Evolutionary conservation across 2,329 filamentous ascomycete genomes (phyloP), one percentile per base, ranked within the genome.

Genomic region (Coniochaeta sp.): DNA sequence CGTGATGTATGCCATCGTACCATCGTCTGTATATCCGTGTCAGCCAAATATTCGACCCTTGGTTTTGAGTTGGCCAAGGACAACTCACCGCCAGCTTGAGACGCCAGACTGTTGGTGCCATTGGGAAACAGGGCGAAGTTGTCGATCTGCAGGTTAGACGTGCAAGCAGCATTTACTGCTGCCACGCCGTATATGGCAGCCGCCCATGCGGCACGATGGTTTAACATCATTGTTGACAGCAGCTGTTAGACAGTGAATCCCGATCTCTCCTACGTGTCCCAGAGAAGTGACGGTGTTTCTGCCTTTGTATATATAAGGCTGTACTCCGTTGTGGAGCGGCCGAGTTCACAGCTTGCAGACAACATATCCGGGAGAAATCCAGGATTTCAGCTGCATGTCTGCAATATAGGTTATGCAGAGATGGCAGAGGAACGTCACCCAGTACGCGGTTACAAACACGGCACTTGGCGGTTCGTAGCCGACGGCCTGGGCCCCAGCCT

Each of bases 11-110:
- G 64, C 65, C 60, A 63, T 63, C 47, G 53, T 55, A 1, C 65
- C 71, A 65, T 81, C 77, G 56, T 80, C 77, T 79, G 54, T 12
- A n/a, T 12, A 9, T 22, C 30, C 6, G 22, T 18, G 47, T 47
- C 45, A 47, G 45, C n/a, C n/a, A n/a, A n/a, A n/a, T 32, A 9
- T 26, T 22, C n/a, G 2, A n/a, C 5, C 28, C 26, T 13, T 30
- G 12, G 13, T 26, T 26, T 18, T 4, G 7, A 14, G 7, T 7
- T 48, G 22, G 6, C 7, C 2, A 27, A 1, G 12, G 16, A 16
- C 7, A 26, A 20, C 51, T 5, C 40, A 38, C 24, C 45, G 16
- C 16, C n/a, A 14, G 30, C 10, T n/a, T 20, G 30, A 33, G 28
- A 53, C 3, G 22, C 49, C 3, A 50, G 26, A 24, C 26, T 50